A percentile compares a stretch with the other conserved stretches of the same genome.
Evolutionary conservation across 2,329 filamentous ascomycete genomes (phyloP).

Genomic region (Cladorrhinum sp.): DNA sequence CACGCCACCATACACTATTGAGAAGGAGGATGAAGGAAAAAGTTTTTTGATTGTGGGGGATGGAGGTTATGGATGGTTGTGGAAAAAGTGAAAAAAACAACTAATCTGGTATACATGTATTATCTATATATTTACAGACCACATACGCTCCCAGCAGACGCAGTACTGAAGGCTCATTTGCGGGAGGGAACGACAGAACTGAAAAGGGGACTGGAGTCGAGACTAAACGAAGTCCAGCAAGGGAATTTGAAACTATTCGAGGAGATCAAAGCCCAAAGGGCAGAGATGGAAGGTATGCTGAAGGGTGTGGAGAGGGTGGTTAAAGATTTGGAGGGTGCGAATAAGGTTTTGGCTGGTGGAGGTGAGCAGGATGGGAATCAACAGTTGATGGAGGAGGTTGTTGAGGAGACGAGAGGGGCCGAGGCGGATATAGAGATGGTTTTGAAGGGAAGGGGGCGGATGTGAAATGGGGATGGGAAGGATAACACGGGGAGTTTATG

Average conservation of each 20-base stretch:
- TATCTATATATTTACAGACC: constrained; percentile 44
- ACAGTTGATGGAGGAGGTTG: constrained; percentile 46
- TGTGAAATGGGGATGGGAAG: too few relatives aligned
- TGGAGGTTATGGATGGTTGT: too few relatives aligned
- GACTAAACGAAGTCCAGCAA: constrained; percentile 54
- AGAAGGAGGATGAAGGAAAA: not conserved
- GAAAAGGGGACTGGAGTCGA: constrained; percentile 55
- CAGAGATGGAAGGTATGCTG: constrained; percentile 53
- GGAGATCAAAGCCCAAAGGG: constrained; percentile 51
- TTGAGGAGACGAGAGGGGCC: constrained; percentile 46
- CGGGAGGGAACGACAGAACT: constrained; percentile 51
- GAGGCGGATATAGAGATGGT: constrained; percentile 40
- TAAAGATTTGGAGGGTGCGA: constrained; percentile 54
- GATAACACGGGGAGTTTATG: too few relatives aligned
- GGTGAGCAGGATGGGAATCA: not conserved
- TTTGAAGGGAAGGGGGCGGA: constrained; percentile 17
- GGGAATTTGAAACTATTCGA: constrained; percentile 55
- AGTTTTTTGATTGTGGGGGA: not conserved
- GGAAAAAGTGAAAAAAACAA: too few relatives aligned
- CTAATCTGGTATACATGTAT: too few relatives aligned
- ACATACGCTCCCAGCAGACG: constrained; percentile 53
- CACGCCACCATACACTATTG: constrained; percentile 2
- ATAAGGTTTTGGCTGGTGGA: constrained; percentile 42
- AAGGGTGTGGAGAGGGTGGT: constrained; percentile 49
- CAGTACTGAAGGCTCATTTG: constrained; percentile 55